Conservation (phyloP, 441 rosid species). For the Flueggea neowawraea region DNA sequence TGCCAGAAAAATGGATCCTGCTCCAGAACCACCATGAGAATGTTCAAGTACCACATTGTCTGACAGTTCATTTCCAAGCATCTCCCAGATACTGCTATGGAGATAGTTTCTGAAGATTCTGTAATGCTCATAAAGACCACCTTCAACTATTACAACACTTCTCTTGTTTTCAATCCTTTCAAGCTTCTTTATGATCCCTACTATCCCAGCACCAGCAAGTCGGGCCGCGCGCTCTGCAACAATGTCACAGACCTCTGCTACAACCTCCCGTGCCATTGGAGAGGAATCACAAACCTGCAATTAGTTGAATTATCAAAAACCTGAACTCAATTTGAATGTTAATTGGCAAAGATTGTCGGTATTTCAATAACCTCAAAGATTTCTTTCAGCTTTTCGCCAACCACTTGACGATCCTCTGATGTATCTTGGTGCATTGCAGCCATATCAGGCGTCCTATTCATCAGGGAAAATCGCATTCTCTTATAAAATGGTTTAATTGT, state of each 20-base stretch:
- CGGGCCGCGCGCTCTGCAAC: slow-evolving; percentile 70
- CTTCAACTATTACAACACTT: slow-evolving; percentile 53
- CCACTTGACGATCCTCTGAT: slow-evolving; percentile 46
- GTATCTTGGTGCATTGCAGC: slow-evolving; percentile 85
- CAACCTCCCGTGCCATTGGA: slow-evolving; percentile 42
- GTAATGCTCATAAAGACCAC: slow-evolving; percentile 65
- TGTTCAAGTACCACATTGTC: slow-evolving; percentile 46
- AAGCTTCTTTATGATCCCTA: slow-evolving; percentile 61
- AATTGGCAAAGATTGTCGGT: background rate
- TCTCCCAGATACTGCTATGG: slow-evolving; percentile 59
- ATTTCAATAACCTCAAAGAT: slow-evolving; percentile 40
- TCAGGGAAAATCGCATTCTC: no score
- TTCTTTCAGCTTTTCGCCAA: slow-evolving; percentile 46
- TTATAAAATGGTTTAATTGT: background rate
- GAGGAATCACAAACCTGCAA: slow-evolving; percentile 42
- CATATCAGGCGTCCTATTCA: slow-evolving; percentile 53
- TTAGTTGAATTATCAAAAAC: background rate
- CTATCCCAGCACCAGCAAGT: slow-evolving; percentile 58
- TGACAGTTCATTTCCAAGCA: slow-evolving; percentile 58
- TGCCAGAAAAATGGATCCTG: slow-evolving; percentile 54
- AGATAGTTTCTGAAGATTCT: slow-evolving; percentile 56
- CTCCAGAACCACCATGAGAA: slow-evolving; percentile 53
- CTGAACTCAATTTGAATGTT: background rate
- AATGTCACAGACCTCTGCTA: slow-evolving; percentile 60
- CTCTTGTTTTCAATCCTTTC: slow-evolving; percentile 46